Percentiles rank a stretch among this genome's conserved stretches.
Conservation (phyloP, 1,284 basidiomycete genomes). For the Sporisorium graminicola region DNA sequence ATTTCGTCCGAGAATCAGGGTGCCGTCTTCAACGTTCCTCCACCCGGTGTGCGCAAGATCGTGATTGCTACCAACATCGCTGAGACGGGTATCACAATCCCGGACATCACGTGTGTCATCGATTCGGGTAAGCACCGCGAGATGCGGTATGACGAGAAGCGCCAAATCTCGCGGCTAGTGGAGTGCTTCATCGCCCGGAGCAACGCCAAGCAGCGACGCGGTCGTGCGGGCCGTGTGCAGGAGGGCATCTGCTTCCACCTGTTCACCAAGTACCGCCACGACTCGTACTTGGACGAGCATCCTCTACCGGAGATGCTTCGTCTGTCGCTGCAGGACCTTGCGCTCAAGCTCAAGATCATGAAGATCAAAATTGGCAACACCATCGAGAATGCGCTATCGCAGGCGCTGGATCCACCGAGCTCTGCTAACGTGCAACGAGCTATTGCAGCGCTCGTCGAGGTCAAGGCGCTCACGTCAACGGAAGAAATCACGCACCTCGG, state of each 20-base stretch:
- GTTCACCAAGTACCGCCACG: slow-evolving; percentile 89
- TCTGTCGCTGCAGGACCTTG: slow-evolving; percentile 91
- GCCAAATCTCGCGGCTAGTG: slow-evolving; percentile 90
- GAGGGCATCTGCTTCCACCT: slow-evolving; percentile 93
- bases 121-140: slow-evolving; percentile 88
- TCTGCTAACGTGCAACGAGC: slow-evolving; percentile 91
- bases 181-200: slow-evolving; percentile 93
- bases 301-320: slow-evolving; percentile 96
- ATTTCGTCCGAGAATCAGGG: slow-evolving; percentile 80
- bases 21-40: slow-evolving; percentile 89
- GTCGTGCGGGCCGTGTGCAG: slow-evolving; percentile 92
- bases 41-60: slow-evolving; percentile 84
- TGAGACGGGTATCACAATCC: slow-evolving; percentile 96
- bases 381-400: slow-evolving; percentile 89
- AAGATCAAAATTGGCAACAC: slow-evolving; percentile 83
- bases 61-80: slow-evolving; percentile 83
- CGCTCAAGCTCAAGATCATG: slow-evolving; percentile 96
- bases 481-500: slow-evolving; percentile 98
- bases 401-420: slow-evolving; percentile 90
- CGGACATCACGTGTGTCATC: slow-evolving; percentile 97
- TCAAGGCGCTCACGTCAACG: slow-evolving; percentile 83
- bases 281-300: slow-evolving; percentile 84
- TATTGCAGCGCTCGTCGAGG: slow-evolving; percentile 89
- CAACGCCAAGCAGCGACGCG: slow-evolving; percentile 92
- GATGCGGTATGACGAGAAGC: slow-evolving; percentile 88